Evolutionary conservation across 2,329 filamentous ascomycete species (phyloP), one percentile per base, ranked within the genome.

Genomic region (Cladosporium oxysporum): DNA sequence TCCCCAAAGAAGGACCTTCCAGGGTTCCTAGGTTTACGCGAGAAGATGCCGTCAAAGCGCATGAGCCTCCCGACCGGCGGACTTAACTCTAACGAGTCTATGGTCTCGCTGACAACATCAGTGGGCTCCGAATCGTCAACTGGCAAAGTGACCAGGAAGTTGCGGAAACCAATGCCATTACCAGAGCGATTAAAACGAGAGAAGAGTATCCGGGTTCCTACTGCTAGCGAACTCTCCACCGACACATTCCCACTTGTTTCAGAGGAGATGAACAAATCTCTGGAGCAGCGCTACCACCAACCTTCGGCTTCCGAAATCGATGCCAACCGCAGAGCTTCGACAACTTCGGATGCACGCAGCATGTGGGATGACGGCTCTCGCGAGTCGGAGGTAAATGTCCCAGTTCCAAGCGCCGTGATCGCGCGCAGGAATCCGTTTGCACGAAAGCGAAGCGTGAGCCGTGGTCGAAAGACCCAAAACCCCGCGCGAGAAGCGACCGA

Each of bases 161-260:
- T 77, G 33, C 73, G 75, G 44, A 78, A 78, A 58, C 65, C 71
- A 1, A 73, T 73, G 67, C 73, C 74, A 28, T 66, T 55, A 71
- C 75, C 62, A 66, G 61, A 63, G 50, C 61, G 49, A 23, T 35
- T 63, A 26, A 70, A 26, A 73, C 76, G 65, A 71, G 71, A 29
- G 72, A 70, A 21, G 76, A 63, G 61, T 12, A 33, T 31, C 12
- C 61, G 61, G 2, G 61, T 63, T 18, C 35, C 33, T 29, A 37
- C 49, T 18, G 50, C 37, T n/a, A 63, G 61, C 50, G 61, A 63
- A 23, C 5, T 63, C 16, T 29, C 35, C 16, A 28, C 49, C 1
- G 35, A 63, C 31, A 35, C 57, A 29, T 63, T 41, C 33, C 61
- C 61, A 12, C 33, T 47, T 49, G 61, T 63, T 10, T 63, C 61